Evolutionary conservation across 306 rosid species (phyloP).

Genomic region (Argentina anserina): DNA sequence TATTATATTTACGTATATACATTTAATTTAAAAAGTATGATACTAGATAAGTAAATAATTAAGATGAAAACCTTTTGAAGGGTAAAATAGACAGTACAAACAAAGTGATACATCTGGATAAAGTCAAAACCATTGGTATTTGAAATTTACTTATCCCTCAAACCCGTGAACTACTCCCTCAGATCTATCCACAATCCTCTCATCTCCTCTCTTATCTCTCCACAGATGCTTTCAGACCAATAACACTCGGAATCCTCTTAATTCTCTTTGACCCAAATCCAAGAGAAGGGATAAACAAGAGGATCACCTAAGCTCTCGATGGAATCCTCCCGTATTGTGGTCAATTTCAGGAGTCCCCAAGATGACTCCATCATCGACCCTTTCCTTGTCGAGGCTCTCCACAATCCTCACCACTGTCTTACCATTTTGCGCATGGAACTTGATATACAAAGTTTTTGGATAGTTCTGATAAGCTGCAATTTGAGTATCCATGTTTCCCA

Average conservation of each 20-base stretch:
- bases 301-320: constrained; percentile 29
- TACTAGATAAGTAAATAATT: too few relatives aligned
- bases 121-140: too few relatives aligned
- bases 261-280: constrained; percentile 23
- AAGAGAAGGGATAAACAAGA: constrained; percentile 18
- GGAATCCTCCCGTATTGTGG: constrained; percentile 49
- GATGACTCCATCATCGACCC: constrained; percentile 83
- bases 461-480: constrained; percentile 60
- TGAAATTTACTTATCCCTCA: too few relatives aligned
- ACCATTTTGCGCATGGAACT: constrained; percentile 87
- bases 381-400: constrained; percentile 87
- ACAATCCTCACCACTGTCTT: constrained; percentile 86
- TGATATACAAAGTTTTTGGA: constrained; percentile 73
- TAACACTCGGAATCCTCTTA: constrained; percentile 24
- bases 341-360: constrained; percentile 26
- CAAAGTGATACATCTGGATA: too few relatives aligned
- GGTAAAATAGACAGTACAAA: too few relatives aligned
- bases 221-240: constrained; percentile 29
- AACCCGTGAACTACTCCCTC: too few relatives aligned
- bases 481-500: constrained; percentile 79
- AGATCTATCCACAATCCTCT: too few relatives aligned
- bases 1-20: too few relatives aligned
- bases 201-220: not conserved
- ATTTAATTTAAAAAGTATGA: too few relatives aligned
- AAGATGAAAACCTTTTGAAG: too few relatives aligned